Conservation (phyloP, 139 green algal species). For the Chlorella ohadii region DNA sequence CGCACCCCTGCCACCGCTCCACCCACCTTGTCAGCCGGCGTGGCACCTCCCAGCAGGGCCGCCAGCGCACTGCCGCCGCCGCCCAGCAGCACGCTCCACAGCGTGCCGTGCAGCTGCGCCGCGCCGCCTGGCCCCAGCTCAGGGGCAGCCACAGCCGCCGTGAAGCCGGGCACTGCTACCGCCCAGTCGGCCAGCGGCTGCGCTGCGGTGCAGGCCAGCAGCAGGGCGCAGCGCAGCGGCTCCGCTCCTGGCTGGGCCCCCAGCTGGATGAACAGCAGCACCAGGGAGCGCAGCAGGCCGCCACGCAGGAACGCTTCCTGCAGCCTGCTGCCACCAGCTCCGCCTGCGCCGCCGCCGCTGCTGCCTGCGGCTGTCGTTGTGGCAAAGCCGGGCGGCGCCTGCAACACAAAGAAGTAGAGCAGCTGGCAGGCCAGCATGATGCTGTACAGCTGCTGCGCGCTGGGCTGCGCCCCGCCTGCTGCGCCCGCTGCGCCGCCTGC, state of each 20-base stretch:
- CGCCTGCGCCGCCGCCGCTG: not conserved
- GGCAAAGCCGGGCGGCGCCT: slow-evolving; percentile 6
- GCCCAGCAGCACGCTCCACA: slow-evolving; percentile 16
- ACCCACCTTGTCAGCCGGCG: not conserved
- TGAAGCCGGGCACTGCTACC: slow-evolving; percentile 30
- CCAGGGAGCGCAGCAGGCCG: slow-evolving; percentile 35
- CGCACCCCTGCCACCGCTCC: not conserved
- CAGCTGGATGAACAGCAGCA: slow-evolving; percentile 34
- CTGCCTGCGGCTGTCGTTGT: too few species aligned
- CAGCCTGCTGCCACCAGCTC: not conserved
- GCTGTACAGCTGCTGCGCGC: slow-evolving; percentile 11
- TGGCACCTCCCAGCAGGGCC: not conserved
- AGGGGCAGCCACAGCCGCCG: not conserved
- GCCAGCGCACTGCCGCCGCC: not conserved
- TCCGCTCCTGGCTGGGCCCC: slow-evolving; percentile 1
- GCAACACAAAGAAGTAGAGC: slow-evolving; percentile 35
- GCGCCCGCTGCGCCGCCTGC: not conserved
- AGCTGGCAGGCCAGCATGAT: slow-evolving; percentile 17
- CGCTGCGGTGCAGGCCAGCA: slow-evolving; percentile 30
- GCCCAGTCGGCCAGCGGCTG: slow-evolving; percentile 31
- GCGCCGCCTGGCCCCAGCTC: not conserved
- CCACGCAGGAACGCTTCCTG: slow-evolving; percentile 27
- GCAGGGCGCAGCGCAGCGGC: slow-evolving; percentile 37
- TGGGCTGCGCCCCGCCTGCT: not conserved
- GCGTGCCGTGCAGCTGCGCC: slow-evolving; percentile 1